Evolutionary conservation across 2,329 filamentous ascomycete species (phyloP), one percentile per base, ranked within the genome.

Genomic region (Diaporthe vaccinii): DNA sequence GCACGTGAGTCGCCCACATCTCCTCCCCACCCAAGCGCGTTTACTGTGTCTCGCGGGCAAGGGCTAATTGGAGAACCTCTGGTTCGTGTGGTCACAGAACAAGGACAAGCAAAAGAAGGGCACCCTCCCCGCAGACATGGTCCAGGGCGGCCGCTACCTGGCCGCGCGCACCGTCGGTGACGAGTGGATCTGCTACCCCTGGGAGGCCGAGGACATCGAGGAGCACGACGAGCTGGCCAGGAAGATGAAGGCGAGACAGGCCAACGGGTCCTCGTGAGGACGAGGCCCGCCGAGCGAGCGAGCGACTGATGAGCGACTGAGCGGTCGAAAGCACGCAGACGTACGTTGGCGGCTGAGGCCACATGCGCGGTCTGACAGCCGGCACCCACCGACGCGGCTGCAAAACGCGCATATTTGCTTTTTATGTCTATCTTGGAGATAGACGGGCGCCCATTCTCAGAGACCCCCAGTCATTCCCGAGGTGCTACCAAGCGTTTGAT

Each of bases 41-140:
- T 2, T 9, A 3, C 2, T 67, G 44, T n/a, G 10, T n/a, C 3
- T 41, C 7, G 28, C 25, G 20, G 44, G 9, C 3, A 15, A 9
- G 44, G 41, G 31, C 62, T 68, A 20, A 68, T 22, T 51, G 12
- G 22, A n/a, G 20, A 41, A 4, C 34, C 39, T 17, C 3, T 10
- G 20, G 22, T 14, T 20, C 6, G 20, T 1, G 15, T 2, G 3
- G 46, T 4, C 25, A 77, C 79, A 95, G 93, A 99, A 99, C 90
- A 99, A 99, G 91, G 92, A 98, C 86, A 98, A 99, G 91, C 78
- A 87, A 73, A 99, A 99, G 92, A 98, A 98, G 90, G 97, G 97
- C 72, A 86, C 86, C 28, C 89, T 99, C 74, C 96, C 97, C 15
- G 82, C 91, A 28, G 92, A 95, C 51, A 95, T 98, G 90, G 88